phyloP scores from a whole-genome alignment of 306 rosid species.

The Castanea mollissima region DNA sequence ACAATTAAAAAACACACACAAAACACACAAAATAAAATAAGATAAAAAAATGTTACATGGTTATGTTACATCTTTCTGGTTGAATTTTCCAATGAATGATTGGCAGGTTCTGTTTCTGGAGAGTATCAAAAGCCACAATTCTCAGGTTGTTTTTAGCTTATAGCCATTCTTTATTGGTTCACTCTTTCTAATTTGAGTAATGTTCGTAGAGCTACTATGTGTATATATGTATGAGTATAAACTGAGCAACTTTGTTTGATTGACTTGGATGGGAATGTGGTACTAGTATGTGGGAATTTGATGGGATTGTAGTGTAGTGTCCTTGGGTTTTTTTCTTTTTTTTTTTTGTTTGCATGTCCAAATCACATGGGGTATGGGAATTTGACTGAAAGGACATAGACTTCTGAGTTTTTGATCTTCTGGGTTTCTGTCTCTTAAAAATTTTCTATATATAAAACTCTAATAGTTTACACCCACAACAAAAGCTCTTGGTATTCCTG shows the following conservation, averaged over 20 bases:
- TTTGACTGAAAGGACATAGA: slow-evolving; percentile 74
- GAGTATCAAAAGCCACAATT: slow-evolving; percentile 22
- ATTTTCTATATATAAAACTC: slow-evolving; percentile 43
- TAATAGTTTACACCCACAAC: slow-evolving; percentile 41
- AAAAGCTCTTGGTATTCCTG: slow-evolving; percentile 46
- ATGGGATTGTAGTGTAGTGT: slow-evolving; percentile 39
- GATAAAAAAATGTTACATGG: background rate
- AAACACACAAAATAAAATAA: background rate
- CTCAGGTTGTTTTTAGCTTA: slow-evolving; percentile 17
- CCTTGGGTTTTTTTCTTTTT: background rate
- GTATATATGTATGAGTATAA: background rate
- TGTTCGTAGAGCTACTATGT: background rate
- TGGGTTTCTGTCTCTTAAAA: slow-evolving; percentile 53
- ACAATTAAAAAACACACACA: slow-evolving; percentile 9
- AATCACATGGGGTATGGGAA: slow-evolving; percentile 64
- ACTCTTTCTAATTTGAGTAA: slow-evolving; percentile 13
- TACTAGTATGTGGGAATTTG: slow-evolving; percentile 25
- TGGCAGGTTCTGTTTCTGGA: slow-evolving; percentile 39
- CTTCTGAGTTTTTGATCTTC: slow-evolving; percentile 51
- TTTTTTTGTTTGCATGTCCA: slow-evolving; percentile 57
- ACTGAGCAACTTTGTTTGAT: slow-evolving; percentile 6
- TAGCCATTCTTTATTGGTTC: slow-evolving; percentile 20
- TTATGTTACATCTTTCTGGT: slow-evolving; percentile 17
- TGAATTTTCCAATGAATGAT: slow-evolving; percentile 39
- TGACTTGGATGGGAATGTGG: slow-evolving; percentile 22